Base-by-base conservation (phyloP, 228 moss, liverwort and hornwort species). In the Sphagnum magellanicum region DNA sequence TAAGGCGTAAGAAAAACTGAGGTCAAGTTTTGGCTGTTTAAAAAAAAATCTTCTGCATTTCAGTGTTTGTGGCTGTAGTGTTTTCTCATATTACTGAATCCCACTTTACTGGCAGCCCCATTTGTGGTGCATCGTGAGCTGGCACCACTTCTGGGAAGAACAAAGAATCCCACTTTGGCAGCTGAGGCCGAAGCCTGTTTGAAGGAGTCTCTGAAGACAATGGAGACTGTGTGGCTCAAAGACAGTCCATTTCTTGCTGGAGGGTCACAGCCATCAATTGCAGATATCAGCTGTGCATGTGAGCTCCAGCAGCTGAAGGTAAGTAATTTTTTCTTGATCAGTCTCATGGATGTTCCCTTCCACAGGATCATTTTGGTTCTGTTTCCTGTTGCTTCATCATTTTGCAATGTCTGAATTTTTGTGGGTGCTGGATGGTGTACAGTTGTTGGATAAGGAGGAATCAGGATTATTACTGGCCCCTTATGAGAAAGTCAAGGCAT, bases 281-380 rank as follows among this genome's bases (percentile, higher is more conserved):
- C 90, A 52, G 90, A 92, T 73, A 61, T 93, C 69, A 78, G 87
- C 67, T 75, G 89, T n/a, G 74, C 66, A 65, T 89, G 90, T 70
- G 90, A 93, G 65, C 51, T 87, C 67, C 76, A 71, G 74, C 90
- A 93, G 65, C 63, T 80, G 16, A 75, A 76, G 84, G 92, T 90
- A 55, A 32, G 32, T 3, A 32, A 32, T 32, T 32, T 32, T 32
- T 32, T 32, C 32, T 32, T 32, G 32, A 32, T 32, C 32, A 32
- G 32, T 32, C 32, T 32, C 32, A 32, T 32, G 32, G 32, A 32
- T 3, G 32, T 32, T 32, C 32, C 32, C 32, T 32, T 32, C 3
- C 32, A 32, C 3, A 3, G 32, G 32, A 32, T 32, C 32, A 32
- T 32, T 32, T 32, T 32, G 32, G 32, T 32, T 32, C 32, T 32